Percentiles rank a stretch among this genome's conserved stretches.
These are phyloP conservation scores for Colletotrichum cordylinicola DNA, from an alignment of 2,329 filamentous ascomycete species.

Conservation along the genomic window DNA sequence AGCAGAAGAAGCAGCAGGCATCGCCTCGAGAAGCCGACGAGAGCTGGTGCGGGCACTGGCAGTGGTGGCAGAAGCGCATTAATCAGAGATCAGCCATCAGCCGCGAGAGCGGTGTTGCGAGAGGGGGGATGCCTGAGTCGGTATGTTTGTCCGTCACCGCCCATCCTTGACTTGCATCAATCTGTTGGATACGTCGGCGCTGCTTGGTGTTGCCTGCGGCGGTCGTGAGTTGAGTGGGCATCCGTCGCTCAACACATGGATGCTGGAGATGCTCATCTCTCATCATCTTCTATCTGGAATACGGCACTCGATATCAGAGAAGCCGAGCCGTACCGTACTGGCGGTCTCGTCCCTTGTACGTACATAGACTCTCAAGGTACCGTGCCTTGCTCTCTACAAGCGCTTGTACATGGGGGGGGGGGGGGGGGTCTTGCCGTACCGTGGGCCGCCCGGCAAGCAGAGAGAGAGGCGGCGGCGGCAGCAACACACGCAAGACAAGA, in stretches of 20 bases:
- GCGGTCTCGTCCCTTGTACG: background rate
- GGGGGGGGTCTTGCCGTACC: background rate
- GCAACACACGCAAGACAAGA: slow-evolving; percentile 3
- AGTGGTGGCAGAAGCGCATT: background rate
- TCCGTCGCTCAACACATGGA: background rate
- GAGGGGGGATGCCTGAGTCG: slow-evolving; percentile 5
- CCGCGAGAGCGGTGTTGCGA: slow-evolving; percentile 4
- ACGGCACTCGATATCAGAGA: background rate
- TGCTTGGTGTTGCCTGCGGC: background rate
- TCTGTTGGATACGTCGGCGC: background rate
- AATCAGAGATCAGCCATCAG: background rate
- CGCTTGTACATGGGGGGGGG: background rate
- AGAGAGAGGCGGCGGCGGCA: background rate
- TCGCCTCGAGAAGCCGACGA: slow-evolving; percentile 3
- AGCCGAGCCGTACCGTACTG: background rate
- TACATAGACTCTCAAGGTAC: background rate
- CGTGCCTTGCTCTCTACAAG: background rate
- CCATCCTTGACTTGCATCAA: slow-evolving; percentile 1
- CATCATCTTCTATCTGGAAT: background rate
- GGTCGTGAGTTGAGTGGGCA: background rate
- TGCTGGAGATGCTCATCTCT: background rate
- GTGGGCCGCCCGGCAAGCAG: background rate
- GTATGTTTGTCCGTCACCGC: slow-evolving; percentile 5
- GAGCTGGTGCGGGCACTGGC: background rate
- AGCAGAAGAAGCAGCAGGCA: background rate